phyloP scores from a whole-genome alignment of 306 rosid species.

The Casuarina equisetifolia region DNA sequence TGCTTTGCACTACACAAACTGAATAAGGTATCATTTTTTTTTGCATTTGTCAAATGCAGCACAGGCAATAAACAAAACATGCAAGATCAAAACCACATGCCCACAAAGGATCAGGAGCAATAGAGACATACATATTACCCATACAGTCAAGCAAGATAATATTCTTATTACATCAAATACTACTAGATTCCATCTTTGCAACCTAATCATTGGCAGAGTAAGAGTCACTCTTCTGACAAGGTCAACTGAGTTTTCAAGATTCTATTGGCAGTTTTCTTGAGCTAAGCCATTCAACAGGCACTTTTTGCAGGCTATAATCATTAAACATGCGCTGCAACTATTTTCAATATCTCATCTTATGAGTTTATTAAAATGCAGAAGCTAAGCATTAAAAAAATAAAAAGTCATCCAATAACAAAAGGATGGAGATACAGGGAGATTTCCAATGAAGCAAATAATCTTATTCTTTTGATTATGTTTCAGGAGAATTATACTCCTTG shows the following conservation, averaged over 20 bases:
- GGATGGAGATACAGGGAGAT: not conserved
- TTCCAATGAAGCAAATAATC: not conserved
- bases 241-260: not conserved
- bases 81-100: not conserved
- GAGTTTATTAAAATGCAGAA: not conserved
- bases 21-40: not conserved
- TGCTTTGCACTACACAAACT: not conserved
- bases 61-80: not conserved
- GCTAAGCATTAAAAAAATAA: not conserved
- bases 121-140: not conserved
- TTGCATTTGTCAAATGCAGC: not conserved
- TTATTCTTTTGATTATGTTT: not conserved
- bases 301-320: not conserved
- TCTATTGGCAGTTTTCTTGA: not conserved
- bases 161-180: not conserved
- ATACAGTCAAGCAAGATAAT: not conserved
- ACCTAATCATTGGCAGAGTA: not conserved
- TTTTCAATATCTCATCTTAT: not conserved
- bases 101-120: slow-evolving; percentile 1
- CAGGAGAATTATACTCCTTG: not conserved
- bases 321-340: not conserved
- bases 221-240: not conserved
- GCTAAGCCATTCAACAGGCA: not conserved
- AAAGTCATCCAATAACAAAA: not conserved
- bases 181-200: not conserved